Conservation (phyloP, 2,329 filamentous ascomycete species). For the Teratosphaeria destructans region DNA sequence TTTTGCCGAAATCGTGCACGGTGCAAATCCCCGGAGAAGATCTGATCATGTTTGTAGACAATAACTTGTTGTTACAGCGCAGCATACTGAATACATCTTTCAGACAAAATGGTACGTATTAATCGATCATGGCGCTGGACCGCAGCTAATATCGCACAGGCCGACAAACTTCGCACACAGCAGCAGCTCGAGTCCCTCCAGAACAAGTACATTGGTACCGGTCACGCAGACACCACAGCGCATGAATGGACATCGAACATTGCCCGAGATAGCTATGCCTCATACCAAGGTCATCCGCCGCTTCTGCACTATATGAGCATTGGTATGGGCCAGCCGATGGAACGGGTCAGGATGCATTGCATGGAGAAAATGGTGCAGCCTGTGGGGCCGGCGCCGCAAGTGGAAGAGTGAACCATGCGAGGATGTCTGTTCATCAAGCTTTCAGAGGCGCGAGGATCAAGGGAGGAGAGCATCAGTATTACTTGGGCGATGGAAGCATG, state of each 20-base stretch:
- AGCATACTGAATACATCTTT: background rate
- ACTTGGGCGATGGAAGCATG: background rate
- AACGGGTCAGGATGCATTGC: conserved; percentile 68
- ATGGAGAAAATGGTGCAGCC: conserved; percentile 64
- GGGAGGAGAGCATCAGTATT: too few species aligned
- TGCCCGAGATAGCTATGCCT: conserved; percentile 81
- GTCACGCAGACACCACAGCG: conserved; percentile 90
- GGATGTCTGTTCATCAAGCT: background rate
- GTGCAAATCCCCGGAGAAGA: too few species aligned
- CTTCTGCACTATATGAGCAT: conserved; percentile 82
- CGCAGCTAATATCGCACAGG: conserved; percentile 35
- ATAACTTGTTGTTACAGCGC: background rate
- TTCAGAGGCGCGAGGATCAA: too few species aligned
- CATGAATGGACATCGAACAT: conserved; percentile 98
- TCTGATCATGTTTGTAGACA: background rate
- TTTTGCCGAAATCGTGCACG: too few species aligned
- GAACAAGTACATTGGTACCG: conserved; percentile 89
- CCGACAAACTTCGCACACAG: conserved; percentile 94
- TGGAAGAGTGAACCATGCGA: conserved; percentile 12
- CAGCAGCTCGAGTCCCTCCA: conserved; percentile 97
- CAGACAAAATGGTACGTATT: background rate
- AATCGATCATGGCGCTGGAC: background rate
- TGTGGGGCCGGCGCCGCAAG: conserved; percentile 34
- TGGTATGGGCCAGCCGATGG: conserved; percentile 68
- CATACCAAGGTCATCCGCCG: conserved; percentile 80